Percentiles rank a stretch among this genome's conserved stretches.
These are phyloP conservation scores for Colletotrichum melonis DNA, from an alignment of 2,329 filamentous ascomycete genomes.

Conservation along the genomic window DNA sequence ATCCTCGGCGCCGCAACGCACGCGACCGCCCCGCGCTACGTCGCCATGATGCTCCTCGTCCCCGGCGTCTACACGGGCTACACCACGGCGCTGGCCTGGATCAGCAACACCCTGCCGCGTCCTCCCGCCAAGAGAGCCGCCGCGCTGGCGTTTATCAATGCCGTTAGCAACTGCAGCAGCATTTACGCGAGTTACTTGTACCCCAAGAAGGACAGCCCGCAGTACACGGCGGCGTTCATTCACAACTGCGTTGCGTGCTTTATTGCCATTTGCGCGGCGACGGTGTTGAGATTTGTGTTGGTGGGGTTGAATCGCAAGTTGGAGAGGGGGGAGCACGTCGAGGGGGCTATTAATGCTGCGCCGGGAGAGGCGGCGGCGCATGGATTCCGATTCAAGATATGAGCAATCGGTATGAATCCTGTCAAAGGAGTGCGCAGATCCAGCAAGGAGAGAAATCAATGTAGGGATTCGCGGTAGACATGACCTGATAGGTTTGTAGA, in stretches of 20 bases:
- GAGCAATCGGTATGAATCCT: neutral
- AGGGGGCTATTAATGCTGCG: slow-evolving; percentile 66
- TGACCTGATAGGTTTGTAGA: too few species aligned
- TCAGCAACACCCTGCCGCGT: slow-evolving; percentile 77
- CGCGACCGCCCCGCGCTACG: slow-evolving; percentile 70
- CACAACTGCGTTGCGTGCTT: slow-evolving; percentile 76
- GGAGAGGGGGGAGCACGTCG: slow-evolving; percentile 69
- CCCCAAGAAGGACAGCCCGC: slow-evolving; percentile 56
- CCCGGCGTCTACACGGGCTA: slow-evolving; percentile 52
- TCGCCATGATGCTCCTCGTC: slow-evolving; percentile 55
- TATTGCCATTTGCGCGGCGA: slow-evolving; percentile 72
- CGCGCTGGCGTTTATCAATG: slow-evolving; percentile 81
- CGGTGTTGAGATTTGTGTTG: slow-evolving; percentile 71
- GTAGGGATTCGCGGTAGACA: too few species aligned
- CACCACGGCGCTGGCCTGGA: slow-evolving; percentile 78
- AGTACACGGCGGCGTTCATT: slow-evolving; percentile 68
- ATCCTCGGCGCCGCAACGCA: slow-evolving; percentile 75
- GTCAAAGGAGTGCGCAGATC: too few species aligned
- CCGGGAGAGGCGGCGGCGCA: slow-evolving; percentile 67
- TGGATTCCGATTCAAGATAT: slow-evolving; percentile 76
- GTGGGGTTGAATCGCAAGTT: slow-evolving; percentile 76
- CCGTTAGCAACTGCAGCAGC: slow-evolving; percentile 53
- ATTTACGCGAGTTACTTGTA: slow-evolving; percentile 81
- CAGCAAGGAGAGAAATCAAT: too few species aligned
- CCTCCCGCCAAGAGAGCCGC: slow-evolving; percentile 79